These are phyloP conservation scores for Penicillium sp. DNA, from an alignment of 2,329 filamentous ascomycete genomes.

Conservation along the genomic window DNA sequence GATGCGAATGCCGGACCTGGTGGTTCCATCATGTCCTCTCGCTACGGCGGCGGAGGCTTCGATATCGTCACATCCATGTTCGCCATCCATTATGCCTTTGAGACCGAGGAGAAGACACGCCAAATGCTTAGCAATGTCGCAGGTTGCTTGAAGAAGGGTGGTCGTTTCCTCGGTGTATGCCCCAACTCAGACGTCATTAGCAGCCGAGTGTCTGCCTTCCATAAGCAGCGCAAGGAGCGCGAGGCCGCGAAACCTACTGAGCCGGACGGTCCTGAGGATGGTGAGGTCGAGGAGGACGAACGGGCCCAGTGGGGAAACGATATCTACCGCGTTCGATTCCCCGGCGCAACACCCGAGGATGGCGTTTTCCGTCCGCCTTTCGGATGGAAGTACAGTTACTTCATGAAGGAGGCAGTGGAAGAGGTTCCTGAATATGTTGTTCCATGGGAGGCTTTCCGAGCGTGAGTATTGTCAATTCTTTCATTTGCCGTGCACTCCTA, in stretches of 20 bases:
- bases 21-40: slow-evolving; percentile 54
- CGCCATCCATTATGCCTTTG: slow-evolving; percentile 98
- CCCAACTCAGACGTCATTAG: slow-evolving; percentile 94
- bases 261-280: slow-evolving; percentile 40
- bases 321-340: slow-evolving; percentile 88
- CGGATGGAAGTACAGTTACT: slow-evolving; percentile 98
- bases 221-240: slow-evolving; percentile 54
- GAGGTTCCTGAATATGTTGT: slow-evolving; percentile 97
- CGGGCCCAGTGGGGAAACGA: slow-evolving; percentile 83
- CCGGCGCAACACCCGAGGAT: slow-evolving; percentile 73
- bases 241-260: slow-evolving; percentile 42
- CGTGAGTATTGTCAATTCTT: slow-evolving; percentile 38
- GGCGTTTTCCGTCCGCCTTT: slow-evolving; percentile 91
- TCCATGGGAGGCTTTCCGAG: slow-evolving; percentile 95
- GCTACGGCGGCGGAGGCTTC: slow-evolving; percentile 72
- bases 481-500: slow-evolving; percentile 1
- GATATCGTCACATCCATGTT: slow-evolving; percentile 99
- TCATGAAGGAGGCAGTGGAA: slow-evolving; percentile 91
- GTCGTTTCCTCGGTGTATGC: slow-evolving; percentile 89
- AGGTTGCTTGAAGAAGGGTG: slow-evolving; percentile 85
- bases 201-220: slow-evolving; percentile 70
- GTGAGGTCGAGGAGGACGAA: slow-evolving; percentile 58
- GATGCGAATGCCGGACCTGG: slow-evolving; percentile 64
- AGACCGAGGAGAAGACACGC: slow-evolving; percentile 81
- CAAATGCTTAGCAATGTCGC: slow-evolving; percentile 93